phyloP scores from a whole-genome alignment of 2,329 filamentous ascomycete species.

The Incumbomyces delicatus region DNA sequence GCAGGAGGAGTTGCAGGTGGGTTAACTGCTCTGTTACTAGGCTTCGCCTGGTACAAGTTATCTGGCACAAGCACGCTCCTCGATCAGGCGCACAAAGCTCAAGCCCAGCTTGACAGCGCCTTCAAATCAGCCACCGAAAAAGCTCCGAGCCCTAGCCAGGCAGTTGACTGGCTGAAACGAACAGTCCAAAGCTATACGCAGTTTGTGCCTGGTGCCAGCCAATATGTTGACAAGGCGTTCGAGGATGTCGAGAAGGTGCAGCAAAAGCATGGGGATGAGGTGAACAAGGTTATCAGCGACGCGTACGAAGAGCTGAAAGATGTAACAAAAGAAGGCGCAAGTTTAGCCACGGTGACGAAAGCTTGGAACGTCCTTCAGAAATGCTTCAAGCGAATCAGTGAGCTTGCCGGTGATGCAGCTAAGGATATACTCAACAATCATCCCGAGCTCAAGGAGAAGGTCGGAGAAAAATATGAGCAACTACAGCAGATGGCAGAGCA shows the following conservation, averaged over 20 bases:
- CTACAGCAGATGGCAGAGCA: slow-evolving; percentile 59
- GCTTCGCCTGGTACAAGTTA: slow-evolving; percentile 46
- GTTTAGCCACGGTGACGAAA: slow-evolving; percentile 51
- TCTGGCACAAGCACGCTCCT: slow-evolving; percentile 43
- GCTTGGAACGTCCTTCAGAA: slow-evolving; percentile 55
- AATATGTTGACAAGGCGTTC: slow-evolving; percentile 61
- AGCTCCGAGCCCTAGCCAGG: slow-evolving; percentile 57
- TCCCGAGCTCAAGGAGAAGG: slow-evolving; percentile 60
- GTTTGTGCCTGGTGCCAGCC: slow-evolving; percentile 61
- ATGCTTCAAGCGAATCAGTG: slow-evolving; percentile 49
- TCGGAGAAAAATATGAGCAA: slow-evolving; percentile 58
- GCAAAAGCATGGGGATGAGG: slow-evolving; percentile 58
- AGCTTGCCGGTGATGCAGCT: slow-evolving; percentile 53
- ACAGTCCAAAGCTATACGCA: slow-evolving; percentile 59
- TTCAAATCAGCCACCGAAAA: slow-evolving; percentile 51
- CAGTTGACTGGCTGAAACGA: slow-evolving; percentile 54
- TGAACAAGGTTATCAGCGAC: slow-evolving; percentile 57
- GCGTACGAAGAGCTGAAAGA: slow-evolving; percentile 59
- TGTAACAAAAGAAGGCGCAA: slow-evolving; percentile 50
- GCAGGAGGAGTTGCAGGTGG: slow-evolving; percentile 43
- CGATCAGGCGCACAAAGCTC: slow-evolving; percentile 44
- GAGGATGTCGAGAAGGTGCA: slow-evolving; percentile 60
- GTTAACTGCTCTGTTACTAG: slow-evolving; percentile 35
- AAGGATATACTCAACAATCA: slow-evolving; percentile 63
- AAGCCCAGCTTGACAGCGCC: slow-evolving; percentile 51